phyloP scores from a whole-genome alignment of 2,329 filamentous ascomycete genomes.

The Ceratocystis huliohia region DNA sequence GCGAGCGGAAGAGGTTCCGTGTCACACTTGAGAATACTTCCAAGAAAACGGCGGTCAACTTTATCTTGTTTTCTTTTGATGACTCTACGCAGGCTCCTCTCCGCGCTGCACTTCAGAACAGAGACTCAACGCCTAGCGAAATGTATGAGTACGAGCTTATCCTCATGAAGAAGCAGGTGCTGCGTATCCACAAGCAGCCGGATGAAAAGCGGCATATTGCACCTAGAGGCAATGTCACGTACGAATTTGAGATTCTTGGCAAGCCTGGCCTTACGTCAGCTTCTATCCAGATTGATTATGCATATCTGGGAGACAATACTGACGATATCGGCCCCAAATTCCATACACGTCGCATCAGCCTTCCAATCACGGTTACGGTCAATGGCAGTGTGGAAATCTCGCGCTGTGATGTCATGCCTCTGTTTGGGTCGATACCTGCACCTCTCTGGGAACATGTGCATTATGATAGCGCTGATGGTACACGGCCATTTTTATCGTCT shows the following conservation, averaged over 20 bases:
- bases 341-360: constrained; percentile 68
- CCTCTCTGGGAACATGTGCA: constrained; percentile 42
- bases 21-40: constrained; percentile 73
- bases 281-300: constrained; percentile 75
- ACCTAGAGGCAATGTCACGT: constrained; percentile 54
- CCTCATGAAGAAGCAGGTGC: constrained; percentile 59
- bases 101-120: constrained; percentile 59
- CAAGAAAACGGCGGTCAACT: constrained; percentile 56
- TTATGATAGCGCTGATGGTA: neutral
- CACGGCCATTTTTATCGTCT: neutral
- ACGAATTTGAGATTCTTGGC: constrained; percentile 74
- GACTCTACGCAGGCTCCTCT: constrained; percentile 73
- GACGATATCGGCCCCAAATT: constrained; percentile 59
- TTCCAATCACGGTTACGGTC: constrained; percentile 77
- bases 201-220: constrained; percentile 47
- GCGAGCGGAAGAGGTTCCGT: constrained; percentile 65
- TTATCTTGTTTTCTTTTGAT: constrained; percentile 77
- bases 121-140: constrained; percentile 65
- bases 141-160: constrained; percentile 78
- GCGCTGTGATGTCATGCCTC: constrained; percentile 64
- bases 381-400: constrained; percentile 79
- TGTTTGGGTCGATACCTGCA: constrained; percentile 52
- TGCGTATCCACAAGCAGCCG: constrained; percentile 41
- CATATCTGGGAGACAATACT: constrained; percentile 58
- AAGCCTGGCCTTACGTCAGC: constrained; percentile 73